Conservation (phyloP, 345 rosid species). For the Hibiscus trionum region DNA sequence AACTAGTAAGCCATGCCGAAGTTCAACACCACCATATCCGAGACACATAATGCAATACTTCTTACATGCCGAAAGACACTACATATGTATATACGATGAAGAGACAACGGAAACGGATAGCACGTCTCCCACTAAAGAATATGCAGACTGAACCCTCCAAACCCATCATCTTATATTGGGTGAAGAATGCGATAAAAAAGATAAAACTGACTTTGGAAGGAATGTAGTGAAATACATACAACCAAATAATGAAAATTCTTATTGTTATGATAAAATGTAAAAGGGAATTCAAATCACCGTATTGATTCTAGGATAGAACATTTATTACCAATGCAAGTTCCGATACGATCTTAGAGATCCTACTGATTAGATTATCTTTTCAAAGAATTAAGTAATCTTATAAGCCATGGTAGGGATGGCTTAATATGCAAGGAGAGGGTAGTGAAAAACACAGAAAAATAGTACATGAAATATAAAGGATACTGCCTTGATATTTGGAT, state of each 20-base stretch:
- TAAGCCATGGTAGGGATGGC: neutral
- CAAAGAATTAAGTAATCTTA: too few species aligned
- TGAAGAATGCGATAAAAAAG: neutral
- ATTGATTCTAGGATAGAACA: neutral
- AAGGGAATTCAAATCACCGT: neutral
- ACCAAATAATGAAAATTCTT: neutral
- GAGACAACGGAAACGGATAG: neutral
- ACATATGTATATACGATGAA: neutral
- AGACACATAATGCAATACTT: neutral
- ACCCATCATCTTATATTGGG: neutral
- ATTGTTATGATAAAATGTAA: neutral
- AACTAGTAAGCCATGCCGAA: too few species aligned
- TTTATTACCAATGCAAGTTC: neutral
- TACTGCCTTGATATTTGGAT: constrained; percentile 98
- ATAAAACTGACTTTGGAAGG: neutral
- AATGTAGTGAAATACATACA: neutral
- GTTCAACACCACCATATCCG: neutral
- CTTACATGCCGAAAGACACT: neutral
- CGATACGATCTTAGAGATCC: neutral
- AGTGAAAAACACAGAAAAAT: neutral
- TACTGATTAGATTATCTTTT: too few species aligned
- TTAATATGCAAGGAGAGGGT: neutral
- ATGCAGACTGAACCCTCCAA: neutral
- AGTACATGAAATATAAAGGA: constrained; percentile 33
- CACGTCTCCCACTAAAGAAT: neutral